phyloP scores from a whole-genome alignment of 441 rosid species.

The Pelargonium australe region DNA sequence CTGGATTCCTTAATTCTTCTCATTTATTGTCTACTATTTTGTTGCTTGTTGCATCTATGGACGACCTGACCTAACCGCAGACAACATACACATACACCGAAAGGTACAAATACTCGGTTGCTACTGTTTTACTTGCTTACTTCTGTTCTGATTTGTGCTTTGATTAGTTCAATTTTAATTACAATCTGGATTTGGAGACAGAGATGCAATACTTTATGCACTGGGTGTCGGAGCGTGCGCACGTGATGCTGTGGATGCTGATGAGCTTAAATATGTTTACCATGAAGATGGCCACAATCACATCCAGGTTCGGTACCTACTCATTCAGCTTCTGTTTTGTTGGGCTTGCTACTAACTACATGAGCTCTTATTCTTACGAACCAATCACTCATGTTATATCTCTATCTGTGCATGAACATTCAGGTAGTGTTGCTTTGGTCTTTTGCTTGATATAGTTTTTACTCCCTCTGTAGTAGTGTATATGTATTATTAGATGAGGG shows the following conservation, averaged over 20 bases:
- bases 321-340: not conserved
- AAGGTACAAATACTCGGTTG: not conserved
- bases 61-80: not conserved
- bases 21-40: not conserved
- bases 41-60: not conserved
- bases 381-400: not conserved
- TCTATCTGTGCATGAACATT: not conserved
- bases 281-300: conserved; percentile 59
- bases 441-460: not conserved
- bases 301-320: conserved; percentile 52
- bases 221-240: conserved; percentile 90
- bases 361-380: not conserved
- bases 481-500: not conserved
- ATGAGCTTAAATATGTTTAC: conserved; percentile 78
- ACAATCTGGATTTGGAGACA: conserved; percentile 22
- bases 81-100: conserved; percentile 2
- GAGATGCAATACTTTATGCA: conserved; percentile 77
- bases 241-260: conserved; percentile 53
- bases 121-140: not conserved
- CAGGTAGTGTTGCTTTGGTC: not conserved
- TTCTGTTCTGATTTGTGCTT: not conserved
- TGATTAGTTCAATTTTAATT: not conserved
- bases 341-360: not conserved
- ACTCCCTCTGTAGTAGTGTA: not conserved
- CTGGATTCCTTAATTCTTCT: not conserved